Evolutionary conservation across 768 basidiomycete species (phyloP), one percentile per base, ranked within the genome.

Genomic region (Solioccasus polychromus): DNA sequence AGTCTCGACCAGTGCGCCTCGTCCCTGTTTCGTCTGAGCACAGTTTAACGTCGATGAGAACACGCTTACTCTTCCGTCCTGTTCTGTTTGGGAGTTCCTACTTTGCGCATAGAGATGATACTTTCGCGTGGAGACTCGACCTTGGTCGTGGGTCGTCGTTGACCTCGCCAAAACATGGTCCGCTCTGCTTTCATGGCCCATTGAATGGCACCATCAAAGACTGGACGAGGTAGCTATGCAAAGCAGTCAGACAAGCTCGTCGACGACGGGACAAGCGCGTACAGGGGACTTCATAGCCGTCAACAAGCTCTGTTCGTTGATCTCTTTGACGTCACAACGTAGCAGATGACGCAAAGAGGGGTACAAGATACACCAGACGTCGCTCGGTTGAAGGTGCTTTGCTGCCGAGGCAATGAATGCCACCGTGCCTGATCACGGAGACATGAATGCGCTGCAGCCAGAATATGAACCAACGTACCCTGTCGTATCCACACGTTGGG

Each of bases 361-460:
- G 55, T 98, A 98, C 8, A 99, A 66, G 32, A 98, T 95, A 58
- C 93, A 97, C 95, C 96, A 98, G 18, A 92, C 83, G 60, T 99
- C 96, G 42, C 91, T 92, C 3, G 74, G 66, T 0, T 87, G 88
- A 6, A 99, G 76, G 51, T 88, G 85, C 34, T 83, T 82, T 2
- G 88, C 85, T 8, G 91, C 86, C 4, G 91, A 83, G 2, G 90
- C 84, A 35, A 98, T 85, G 62, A 99, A 93, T 0, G 90, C 83
- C 11, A 82, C 83, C 15, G 94, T 82, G 19, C 88, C 93, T 95
- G 50, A 8, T 50, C 17, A 41, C 31, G 8, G 37, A 42, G 22
- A 42, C 14, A 32, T 51, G 7, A 51, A 36, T 45, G 15, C 39
- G 20, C n/a, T 24, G 8, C 34, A 11, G 36, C 17, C 7, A 3